phyloP scores from a whole-genome alignment of 139 green algal genomes.

The Picochlorum costavermella region DNA sequence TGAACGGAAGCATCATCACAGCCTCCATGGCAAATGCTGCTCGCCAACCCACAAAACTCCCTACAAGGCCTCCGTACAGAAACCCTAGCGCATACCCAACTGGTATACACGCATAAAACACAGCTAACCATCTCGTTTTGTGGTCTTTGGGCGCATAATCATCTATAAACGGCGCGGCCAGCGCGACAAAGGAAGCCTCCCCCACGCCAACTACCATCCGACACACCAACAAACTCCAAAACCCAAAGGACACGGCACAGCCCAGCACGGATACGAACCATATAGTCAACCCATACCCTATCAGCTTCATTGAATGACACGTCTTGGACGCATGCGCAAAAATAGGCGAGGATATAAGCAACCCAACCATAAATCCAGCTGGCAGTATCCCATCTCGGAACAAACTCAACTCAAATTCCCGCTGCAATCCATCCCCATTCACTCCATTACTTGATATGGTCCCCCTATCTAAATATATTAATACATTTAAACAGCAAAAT shows the following conservation, averaged over 20 bases:
- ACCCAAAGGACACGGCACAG: conserved; percentile 57
- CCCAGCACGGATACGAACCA: conserved; percentile 64
- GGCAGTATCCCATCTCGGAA: conserved; percentile 81
- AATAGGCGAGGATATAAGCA: conserved; percentile 80
- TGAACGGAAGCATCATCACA: conserved; percentile 71
- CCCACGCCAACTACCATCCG: conserved; percentile 79
- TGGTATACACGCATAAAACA: conserved; percentile 92
- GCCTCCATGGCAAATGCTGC: conserved; percentile 74
- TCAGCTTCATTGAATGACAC: conserved; percentile 56
- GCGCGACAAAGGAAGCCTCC: conserved; percentile 86
- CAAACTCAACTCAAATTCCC: conserved; percentile 73
- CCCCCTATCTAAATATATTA: conserved; percentile 90
- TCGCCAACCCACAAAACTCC: conserved; percentile 58
- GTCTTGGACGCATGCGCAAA: conserved; percentile 76
- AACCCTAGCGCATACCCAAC: conserved; percentile 73
- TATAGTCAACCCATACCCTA: conserved; percentile 75
- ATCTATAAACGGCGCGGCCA: conserved; percentile 94
- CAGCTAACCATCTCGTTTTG: conserved; percentile 76
- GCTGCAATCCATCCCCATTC: conserved; percentile 60
- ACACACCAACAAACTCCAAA: conserved; percentile 50
- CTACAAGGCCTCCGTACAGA: conserved; percentile 63
- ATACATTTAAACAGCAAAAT: conserved; percentile 66
- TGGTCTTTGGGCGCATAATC: conserved; percentile 63
- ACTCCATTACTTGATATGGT: conserved; percentile 87
- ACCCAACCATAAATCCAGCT: conserved; percentile 86